A percentile compares a stretch with the other conserved stretches of the same genome.
Evolutionary conservation across 2,329 filamentous ascomycete genomes (phyloP).

Genomic region (Diaporthe longicolla): DNA sequence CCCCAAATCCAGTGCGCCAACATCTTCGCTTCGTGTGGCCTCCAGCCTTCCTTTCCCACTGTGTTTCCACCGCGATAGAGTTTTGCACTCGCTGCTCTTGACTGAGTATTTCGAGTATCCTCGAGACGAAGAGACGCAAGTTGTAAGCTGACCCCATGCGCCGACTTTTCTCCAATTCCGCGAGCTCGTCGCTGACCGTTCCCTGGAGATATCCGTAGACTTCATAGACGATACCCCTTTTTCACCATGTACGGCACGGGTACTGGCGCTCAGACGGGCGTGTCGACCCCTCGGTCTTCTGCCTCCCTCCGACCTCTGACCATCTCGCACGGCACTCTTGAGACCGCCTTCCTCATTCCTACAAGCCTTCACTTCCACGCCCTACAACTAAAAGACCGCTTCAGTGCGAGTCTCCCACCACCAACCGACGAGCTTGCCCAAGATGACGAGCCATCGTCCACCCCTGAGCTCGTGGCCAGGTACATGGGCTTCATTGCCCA

Average conservation of each 20-base stretch:
- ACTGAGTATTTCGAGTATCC: constrained; percentile 43
- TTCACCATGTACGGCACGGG: constrained; percentile 86
- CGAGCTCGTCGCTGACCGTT: constrained; percentile 22
- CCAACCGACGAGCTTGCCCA: constrained; percentile 97
- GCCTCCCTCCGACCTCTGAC: constrained; percentile 92
- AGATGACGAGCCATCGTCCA: constrained; percentile 98
- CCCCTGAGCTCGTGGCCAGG: constrained; percentile 90
- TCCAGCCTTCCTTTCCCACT: constrained; percentile 15
- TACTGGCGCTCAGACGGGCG: constrained; percentile 92
- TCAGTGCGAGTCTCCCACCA: constrained; percentile 85
- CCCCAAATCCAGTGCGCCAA: constrained; percentile 19
- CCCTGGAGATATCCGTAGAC: constrained; percentile 39
- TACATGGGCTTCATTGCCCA: constrained; percentile 92
- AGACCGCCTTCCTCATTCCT: constrained; percentile 95
- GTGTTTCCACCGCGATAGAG: constrained; percentile 24
- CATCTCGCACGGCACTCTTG: constrained; percentile 92
- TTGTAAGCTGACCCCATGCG: constrained; percentile 33
- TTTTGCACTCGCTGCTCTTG: constrained; percentile 42
- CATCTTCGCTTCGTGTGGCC: constrained; percentile 36
- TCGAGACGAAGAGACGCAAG: constrained; percentile 29
- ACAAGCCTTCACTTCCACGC: constrained; percentile 97
- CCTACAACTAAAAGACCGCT: constrained; percentile 92
- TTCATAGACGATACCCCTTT: constrained; percentile 59
- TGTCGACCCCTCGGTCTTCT: constrained; percentile 94
- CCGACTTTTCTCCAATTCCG: background rate